These are phyloP conservation scores for Auriscalpium orientale DNA, from an alignment of 768 basidiomycete genomes.

Conservation along the genomic window DNA sequence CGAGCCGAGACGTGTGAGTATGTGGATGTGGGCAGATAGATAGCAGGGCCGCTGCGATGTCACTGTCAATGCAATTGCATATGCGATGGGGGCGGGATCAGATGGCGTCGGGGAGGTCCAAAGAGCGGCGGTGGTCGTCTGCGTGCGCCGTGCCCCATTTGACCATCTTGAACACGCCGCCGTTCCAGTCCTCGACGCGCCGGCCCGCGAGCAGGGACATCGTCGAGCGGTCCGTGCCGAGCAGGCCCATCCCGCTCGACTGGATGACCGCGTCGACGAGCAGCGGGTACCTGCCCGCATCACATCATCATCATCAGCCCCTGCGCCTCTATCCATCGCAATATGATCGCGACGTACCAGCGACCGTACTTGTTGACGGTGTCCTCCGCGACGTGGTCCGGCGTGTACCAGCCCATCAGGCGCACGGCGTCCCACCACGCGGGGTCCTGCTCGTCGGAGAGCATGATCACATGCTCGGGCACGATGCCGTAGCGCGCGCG, in stretches of 20 bases:
- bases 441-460: constrained; percentile 34
- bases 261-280: constrained; percentile 70
- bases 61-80: no score
- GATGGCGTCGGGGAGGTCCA: no score
- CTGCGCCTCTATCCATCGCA: no score
- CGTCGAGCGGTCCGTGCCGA: constrained; percentile 66
- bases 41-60: no score
- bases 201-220: constrained; percentile 61
- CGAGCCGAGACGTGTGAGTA: no score
- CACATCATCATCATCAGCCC: not conserved
- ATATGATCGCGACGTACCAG: constrained; percentile 32
- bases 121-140: constrained; percentile 41
- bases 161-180: constrained; percentile 42
- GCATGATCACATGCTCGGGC: constrained; percentile 31
- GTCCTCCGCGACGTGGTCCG: constrained; percentile 25
- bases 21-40: no score
- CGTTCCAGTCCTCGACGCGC: constrained; percentile 61
- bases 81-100: no score
- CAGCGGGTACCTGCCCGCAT: constrained; percentile 72
- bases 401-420: constrained; percentile 28
- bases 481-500: constrained; percentile 21
- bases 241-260: constrained; percentile 56
- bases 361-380: constrained; percentile 28
- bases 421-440: constrained; percentile 32
- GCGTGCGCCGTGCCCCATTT: constrained; percentile 53